Base-by-base conservation (phyloP, 805 yeast genomes). In the Torulaspora indica region DNA sequence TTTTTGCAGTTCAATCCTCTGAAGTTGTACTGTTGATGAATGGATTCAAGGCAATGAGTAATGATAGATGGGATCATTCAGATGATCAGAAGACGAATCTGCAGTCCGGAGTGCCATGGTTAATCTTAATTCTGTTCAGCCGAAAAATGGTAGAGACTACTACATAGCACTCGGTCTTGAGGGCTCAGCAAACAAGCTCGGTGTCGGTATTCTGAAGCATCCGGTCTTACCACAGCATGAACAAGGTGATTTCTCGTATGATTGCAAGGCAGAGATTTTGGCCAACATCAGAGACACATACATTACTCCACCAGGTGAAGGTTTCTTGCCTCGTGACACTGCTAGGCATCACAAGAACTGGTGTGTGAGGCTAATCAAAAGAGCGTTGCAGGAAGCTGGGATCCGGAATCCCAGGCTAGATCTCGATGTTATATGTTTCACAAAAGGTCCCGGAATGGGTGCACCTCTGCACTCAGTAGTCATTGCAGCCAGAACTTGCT, bases 371-470 rank as follows among this genome's bases (percentile, higher is more conserved):
- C 66, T 90, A 17, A 78, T 88, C 30, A 79, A 79, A 54, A 57
- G 58, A 24, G 84, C 98, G 0, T 57, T 93, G 33, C 61, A 63
- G 2, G 90, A 82, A 33, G 82, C 95, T 1, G 63, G 67, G 0
- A 57, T 87, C 5, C 53, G 56, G 1, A 67, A 69, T 9, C 63
- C 64, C 2, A 28, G 51, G 1, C 70, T 74, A 5, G 85, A 85
- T 36, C 58, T 83, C 5, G 90, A 85, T 64, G 82, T 85, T 39
- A 85, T 93, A 38, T 88, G 96, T 63, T 93, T 93, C 63, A 93
- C 98, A 1, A 95, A 85, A 66, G 98, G 98, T 4, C 99, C 98
- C 0, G 99, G 99, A 1, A 93, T 93, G 98, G 99, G 99, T 2
- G 98, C 98, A 0, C 99, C 99, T 0, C 69, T 93, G 42, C 95